Conservation (phyloP, 371 early-diverging fungal genomes). For the Nematocida sp. region DNA sequence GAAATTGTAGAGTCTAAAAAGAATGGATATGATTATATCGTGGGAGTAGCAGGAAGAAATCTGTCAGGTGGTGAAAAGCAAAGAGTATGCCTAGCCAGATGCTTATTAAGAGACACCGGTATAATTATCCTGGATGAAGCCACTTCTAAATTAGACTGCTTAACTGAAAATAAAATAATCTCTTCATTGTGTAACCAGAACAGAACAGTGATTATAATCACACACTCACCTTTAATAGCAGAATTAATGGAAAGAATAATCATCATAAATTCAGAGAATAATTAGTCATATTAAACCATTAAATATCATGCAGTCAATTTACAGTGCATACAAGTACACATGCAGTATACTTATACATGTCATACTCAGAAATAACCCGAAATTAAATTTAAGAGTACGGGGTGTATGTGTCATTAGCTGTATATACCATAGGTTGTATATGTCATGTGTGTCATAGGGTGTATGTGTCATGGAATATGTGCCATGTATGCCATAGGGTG, state of each 20-base stretch:
- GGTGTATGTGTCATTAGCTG: too few relatives aligned
- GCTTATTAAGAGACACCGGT: conserved; percentile 78
- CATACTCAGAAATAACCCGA: too few relatives aligned
- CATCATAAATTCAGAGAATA: not conserved
- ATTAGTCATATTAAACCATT: not conserved
- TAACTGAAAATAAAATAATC: conserved; percentile 74
- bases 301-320: too few relatives aligned
- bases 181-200: not conserved
- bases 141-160: conserved; percentile 82
- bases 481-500: too few relatives aligned
- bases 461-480: too few relatives aligned
- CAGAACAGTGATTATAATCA: conserved; percentile 43
- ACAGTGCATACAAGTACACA: too few relatives aligned
- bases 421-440: too few relatives aligned
- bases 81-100: conserved; percentile 77
- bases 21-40: conserved; percentile 79
- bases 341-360: too few relatives aligned
- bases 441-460: too few relatives aligned
- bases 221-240: conserved; percentile 41
- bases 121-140: conserved; percentile 89
- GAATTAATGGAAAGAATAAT: conserved; percentile 27
- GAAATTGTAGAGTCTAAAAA: conserved; percentile 72
- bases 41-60: conserved; percentile 85
- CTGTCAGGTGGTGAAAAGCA: conserved; percentile 87
- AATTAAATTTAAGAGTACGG: too few relatives aligned